These are phyloP conservation scores for Aspergillus terreus DNA, from an alignment of 2,329 filamentous ascomycete species.

Conservation along the genomic window DNA sequence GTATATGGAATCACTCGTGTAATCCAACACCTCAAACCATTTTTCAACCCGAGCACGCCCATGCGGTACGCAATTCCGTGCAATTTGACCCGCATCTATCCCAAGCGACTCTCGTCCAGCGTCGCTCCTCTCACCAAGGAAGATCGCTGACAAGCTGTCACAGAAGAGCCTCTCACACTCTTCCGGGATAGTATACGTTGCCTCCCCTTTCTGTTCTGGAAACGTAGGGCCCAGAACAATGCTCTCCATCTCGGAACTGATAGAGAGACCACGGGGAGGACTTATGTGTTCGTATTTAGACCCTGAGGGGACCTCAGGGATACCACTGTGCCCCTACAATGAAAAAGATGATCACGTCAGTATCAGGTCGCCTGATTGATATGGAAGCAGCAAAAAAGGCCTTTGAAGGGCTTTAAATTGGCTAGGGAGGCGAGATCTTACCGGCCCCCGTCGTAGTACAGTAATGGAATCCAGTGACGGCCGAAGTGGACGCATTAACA, in stretches of 20 bases:
- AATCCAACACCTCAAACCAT: slow-evolving; percentile 59
- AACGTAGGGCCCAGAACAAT: slow-evolving; percentile 27
- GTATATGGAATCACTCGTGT: slow-evolving; percentile 77
- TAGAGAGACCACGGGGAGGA: slow-evolving; percentile 78
- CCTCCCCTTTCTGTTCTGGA: slow-evolving; percentile 68
- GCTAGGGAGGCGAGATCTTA: slow-evolving; percentile 40
- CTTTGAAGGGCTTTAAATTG: not conserved
- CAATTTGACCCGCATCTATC: slow-evolving; percentile 63
- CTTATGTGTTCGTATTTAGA: slow-evolving; percentile 81
- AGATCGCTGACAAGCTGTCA: slow-evolving; percentile 87
- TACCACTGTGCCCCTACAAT: slow-evolving; percentile 76
- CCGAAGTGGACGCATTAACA: slow-evolving; percentile 65
- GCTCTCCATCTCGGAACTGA: slow-evolving; percentile 61
- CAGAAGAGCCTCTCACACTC: slow-evolving; percentile 99
- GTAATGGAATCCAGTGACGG: slow-evolving; percentile 84
- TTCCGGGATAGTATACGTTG: slow-evolving; percentile 94
- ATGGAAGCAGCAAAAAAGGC: not conserved
- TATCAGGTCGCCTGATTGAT: not conserved
- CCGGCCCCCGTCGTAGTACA: slow-evolving; percentile 86
- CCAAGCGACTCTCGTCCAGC: slow-evolving; percentile 76
- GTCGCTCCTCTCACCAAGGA: slow-evolving; percentile 90
- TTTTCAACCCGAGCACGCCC: slow-evolving; percentile 24
- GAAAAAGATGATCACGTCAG: slow-evolving; percentile 2
- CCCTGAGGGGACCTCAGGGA: slow-evolving; percentile 90
- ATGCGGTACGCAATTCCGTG: slow-evolving; percentile 26